Conservation (phyloP, 495 filamentous ascomycete species). For the Lophiostoma macrostomum region DNA sequence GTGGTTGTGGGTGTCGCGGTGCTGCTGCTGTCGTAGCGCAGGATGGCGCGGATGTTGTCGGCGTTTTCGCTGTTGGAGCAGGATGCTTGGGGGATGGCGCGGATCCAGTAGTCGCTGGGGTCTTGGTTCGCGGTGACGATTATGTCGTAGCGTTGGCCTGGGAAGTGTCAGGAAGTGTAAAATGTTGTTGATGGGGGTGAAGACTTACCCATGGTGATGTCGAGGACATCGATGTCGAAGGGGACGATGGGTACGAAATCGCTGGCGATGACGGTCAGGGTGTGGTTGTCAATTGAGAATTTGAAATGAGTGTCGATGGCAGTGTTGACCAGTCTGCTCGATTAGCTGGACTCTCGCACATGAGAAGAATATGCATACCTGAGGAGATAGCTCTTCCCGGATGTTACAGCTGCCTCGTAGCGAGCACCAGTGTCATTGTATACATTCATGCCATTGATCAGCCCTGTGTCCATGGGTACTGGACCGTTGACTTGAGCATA, state of each 20-base stretch:
- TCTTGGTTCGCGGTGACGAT: conserved; percentile 39
- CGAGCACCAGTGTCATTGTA: conserved; percentile 37
- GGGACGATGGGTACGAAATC: conserved; percentile 43
- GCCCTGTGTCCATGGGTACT: conserved; percentile 4
- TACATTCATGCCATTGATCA: conserved; percentile 40
- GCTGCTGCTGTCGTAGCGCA: conserved; percentile 34
- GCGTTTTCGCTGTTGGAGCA: conserved; percentile 22
- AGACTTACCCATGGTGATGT: conserved; percentile 33
- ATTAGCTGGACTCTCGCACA: too few relatives aligned
- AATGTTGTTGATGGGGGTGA: neutral
- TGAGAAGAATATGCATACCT: neutral
- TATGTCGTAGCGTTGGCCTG: conserved; percentile 43
- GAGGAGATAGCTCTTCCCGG: conserved; percentile 39
- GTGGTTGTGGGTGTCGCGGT: conserved; percentile 28
- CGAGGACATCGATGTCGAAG: conserved; percentile 26
- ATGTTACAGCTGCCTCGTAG: conserved; percentile 30
- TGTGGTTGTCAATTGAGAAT: conserved; percentile 35
- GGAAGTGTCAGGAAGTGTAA: neutral
- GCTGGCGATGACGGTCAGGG: conserved; percentile 36
- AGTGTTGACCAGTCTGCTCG: conserved; percentile 36
- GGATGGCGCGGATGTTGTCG: conserved; percentile 34
- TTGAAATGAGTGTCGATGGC: conserved; percentile 29
- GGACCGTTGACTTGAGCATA: conserved; percentile 34
- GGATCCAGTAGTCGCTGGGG: conserved; percentile 40
- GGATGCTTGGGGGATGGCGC: conserved; percentile 23